Evolutionary conservation across 1,284 basidiomycete species (phyloP).

Genomic region (Cystobasidium sp.): DNA sequence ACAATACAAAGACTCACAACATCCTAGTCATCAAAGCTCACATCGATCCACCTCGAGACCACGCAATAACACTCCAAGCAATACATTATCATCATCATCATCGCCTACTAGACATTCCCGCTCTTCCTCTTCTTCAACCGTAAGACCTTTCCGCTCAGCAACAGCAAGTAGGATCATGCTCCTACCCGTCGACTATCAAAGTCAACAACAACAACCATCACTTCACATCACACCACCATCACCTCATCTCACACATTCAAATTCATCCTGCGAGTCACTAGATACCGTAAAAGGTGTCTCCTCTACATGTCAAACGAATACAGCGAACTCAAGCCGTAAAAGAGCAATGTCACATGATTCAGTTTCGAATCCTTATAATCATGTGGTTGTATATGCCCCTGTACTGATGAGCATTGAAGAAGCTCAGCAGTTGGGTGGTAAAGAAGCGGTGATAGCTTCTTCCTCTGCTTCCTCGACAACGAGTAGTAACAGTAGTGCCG

Average conservation of each 20-base stretch:
- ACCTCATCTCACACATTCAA: constrained; percentile 8
- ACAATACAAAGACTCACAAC: background rate
- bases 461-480: background rate
- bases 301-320: background rate
- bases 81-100: background rate
- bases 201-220: background rate
- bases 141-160: constrained; percentile 21
- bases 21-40: background rate
- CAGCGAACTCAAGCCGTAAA: constrained; percentile 1
- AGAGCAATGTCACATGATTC: constrained; percentile 39
- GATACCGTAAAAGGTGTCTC: constrained; percentile 34
- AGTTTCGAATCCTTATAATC: constrained; percentile 6
- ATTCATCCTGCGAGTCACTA: constrained; percentile 24
- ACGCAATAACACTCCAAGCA: background rate
- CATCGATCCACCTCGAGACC: constrained; percentile 2
- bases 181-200: constrained; percentile 28
- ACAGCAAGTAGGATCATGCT: constrained; percentile 42
- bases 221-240: constrained; percentile 20
- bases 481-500: no score
- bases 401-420: constrained; percentile 40
- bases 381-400: constrained; percentile 40
- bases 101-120: constrained; percentile 30
- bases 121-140: constrained; percentile 35
- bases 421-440: constrained; percentile 36
- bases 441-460: constrained; percentile 42